Conservation (phyloP, 768 basidiomycete genomes). For the Hygrophorus pudorinus region DNA sequence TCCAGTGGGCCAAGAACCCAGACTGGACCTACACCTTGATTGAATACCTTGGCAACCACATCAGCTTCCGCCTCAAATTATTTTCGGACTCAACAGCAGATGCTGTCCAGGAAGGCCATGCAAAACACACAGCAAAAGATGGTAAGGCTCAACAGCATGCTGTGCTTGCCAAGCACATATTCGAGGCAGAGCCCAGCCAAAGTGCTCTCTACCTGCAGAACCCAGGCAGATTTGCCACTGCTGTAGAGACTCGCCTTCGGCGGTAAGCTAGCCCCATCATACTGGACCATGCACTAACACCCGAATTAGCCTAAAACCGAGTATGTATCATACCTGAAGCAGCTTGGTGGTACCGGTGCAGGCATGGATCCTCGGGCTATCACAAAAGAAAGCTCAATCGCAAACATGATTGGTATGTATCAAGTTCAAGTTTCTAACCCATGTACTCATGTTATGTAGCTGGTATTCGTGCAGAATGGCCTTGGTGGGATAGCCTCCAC, state of each 20-base stretch:
- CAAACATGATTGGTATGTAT: constrained; percentile 11
- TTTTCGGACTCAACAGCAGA: constrained; percentile 20
- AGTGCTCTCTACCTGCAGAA: constrained; percentile 6
- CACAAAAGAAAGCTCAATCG: constrained; percentile 6
- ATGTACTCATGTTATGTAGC: not conserved
- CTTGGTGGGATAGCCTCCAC: constrained; percentile 21
- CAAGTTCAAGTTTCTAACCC: no score
- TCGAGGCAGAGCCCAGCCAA: constrained; percentile 10
- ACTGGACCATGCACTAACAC: no score
- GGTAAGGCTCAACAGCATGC: constrained; percentile 10
- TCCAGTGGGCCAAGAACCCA: not conserved
- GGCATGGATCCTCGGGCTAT: constrained; percentile 10
- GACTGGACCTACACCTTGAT: not conserved
- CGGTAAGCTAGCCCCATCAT: no score
- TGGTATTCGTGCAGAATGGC: constrained; percentile 12
- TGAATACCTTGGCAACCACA: constrained; percentile 1
- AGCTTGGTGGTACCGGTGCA: constrained; percentile 10
- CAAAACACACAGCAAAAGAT: constrained; percentile 14
- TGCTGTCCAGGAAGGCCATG: constrained; percentile 14
- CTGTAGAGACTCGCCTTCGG: constrained; percentile 13
- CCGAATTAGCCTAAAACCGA: constrained; percentile 14
- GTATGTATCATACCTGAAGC: constrained; percentile 9
- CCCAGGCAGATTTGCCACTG: constrained; percentile 8
- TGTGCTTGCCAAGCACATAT: constrained; percentile 14
- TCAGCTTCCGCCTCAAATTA: constrained; percentile 12